Base-by-base conservation (phyloP, 768 basidiomycete genomes). In the Boletus tylopilopsis region DNA sequence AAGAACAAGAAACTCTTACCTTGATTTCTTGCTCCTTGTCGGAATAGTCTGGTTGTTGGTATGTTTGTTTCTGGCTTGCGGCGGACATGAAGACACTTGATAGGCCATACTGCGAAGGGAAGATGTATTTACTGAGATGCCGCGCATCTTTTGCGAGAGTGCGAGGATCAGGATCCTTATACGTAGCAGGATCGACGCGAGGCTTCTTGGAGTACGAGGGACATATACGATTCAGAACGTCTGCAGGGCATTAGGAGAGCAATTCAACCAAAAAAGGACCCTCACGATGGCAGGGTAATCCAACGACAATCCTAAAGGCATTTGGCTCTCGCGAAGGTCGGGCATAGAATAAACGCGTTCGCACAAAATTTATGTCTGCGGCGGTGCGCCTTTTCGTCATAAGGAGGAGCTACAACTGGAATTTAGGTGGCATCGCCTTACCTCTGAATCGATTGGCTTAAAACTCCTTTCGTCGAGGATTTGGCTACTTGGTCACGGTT, bases 61-160 rank as follows among this genome's bases (percentile, higher is more conserved):
- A 69, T 0, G 60, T 53, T 37, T 67, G 59, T 36, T 60, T 66
- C 16, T 53, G 54, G 21, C 48, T 60, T 40, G 51, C 52, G 38
- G 59, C 47, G 12, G 44, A 33, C 5, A 51, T 42, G 52, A 93
- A 94, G 2, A 84, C 75, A 55, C 72, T 87, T 5, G 73, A 61
- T 2, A 96, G 62, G 0, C 79, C 77, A 59, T 84, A 91, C 57
- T 93, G 88, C 34, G 84, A 75, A 9, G 93, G 84, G 59, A 98
- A 95, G 2, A 98, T 72, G 59, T 92, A 86, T 69, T 93, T 94
- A 29, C 86, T 76, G 1, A 92, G 68, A 54, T 82, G 82, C 34
- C 86, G 76, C 1, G 79, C 76, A 33, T 79, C 65, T 33, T 74
- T 73, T 37, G 71, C 73, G 56, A 78, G 77, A 50, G 70, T 61